Base-by-base conservation (phyloP, 2,329 filamentous ascomycete genomes). In the Drechmeria coniospora region DNA sequence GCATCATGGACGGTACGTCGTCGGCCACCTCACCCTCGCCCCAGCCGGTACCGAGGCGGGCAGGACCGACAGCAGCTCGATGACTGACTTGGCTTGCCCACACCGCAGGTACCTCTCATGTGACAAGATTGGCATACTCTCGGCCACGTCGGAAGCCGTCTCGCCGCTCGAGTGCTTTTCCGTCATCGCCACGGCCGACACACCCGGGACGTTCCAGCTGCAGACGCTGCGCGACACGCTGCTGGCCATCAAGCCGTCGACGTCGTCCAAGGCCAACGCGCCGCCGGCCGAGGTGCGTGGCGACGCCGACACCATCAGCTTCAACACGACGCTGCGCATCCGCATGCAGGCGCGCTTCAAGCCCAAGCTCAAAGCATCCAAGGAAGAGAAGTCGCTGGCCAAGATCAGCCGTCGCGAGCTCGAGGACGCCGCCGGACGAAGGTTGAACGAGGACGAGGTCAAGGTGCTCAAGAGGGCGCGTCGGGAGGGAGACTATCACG, bases 261-360 rank as follows among this genome's bases (percentile, higher is more conserved):
- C 55, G 15, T 57, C 59, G 10, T 56, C 59, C 13, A 68, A 66
- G 32, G 43, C 56, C 2, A 61, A 57, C 21, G 56, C 59, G 1
- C 44, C 59, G 1, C 44, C 56, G 1, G 64, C 72, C 1, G 77
- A 86, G 39, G 61, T 92, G 9, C 72, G 82, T 18, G 84, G 82
- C 26, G 83, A 93, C 49, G 77, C 72, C 6, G 70, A 75, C 10
- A 56, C 59, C 7, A 69, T 74, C 27, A 67, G 62, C 4, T 80
- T 79, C 44, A 68, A 68, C 41, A 83, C 81, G 8, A 78, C 74
- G 6, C 50, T 92, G 34, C 68, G 82, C 27, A 70, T 95, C 42
- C 78, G 86, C 29, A 94, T 95, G 86, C 87, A 95, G 57, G 83
- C 87, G 14, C 67, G 81, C 27, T 95, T 92, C 60, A 94, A 94